Base-by-base conservation (phyloP, 2,329 filamentous ascomycete genomes). In the Botryosphaeria agaves region DNA sequence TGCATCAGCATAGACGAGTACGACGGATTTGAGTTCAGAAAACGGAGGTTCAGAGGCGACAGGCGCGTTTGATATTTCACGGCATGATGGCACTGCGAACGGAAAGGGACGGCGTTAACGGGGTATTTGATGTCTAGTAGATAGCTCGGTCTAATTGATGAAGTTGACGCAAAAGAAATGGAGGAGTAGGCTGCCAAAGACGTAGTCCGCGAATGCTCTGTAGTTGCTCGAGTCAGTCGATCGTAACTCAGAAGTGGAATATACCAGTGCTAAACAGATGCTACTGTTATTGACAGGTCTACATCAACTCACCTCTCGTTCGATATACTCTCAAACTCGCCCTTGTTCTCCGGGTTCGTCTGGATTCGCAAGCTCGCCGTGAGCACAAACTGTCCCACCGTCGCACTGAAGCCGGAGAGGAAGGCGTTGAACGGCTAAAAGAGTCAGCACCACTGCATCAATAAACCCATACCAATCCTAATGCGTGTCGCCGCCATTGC, bases 101-200 rank as follows among this genome's bases (percentile, higher is more conserved):
- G n/a, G n/a, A n/a, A n/a, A n/a, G n/a, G n/a, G n/a, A n/a, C n/a
- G n/a, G n/a, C n/a, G n/a, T n/a, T n/a, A n/a, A n/a, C n/a, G n/a
- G n/a, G n/a, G n/a, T n/a, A n/a, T n/a, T 4, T 7, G 21, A 3
- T 4, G 4, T 11, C 3, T 23, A 4, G 21, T 11, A 23, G 7
- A 23, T 3, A 7, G 9, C 21, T 9, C 4, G 7, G 9, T 7
- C 7, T 23, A 98, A 69, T 98, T 98, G 64, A 98, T 95, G 57
- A 98, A 98, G 69, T 98, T 98, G 53, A 95, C 75, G 59, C 85
- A 94, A 67, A 98, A 98, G 62, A 95, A 93, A 63, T 98, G 89
- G 54, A 95, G 61, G 52, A 95, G 82, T 53, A 98, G 55, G 55
- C 85, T 94, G 52, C 87, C 89, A 44, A 94, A 82, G 36, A 98